phyloP scores from a whole-genome alignment of 768 basidiomycete genomes.

The Holtermannia corniformis region DNA sequence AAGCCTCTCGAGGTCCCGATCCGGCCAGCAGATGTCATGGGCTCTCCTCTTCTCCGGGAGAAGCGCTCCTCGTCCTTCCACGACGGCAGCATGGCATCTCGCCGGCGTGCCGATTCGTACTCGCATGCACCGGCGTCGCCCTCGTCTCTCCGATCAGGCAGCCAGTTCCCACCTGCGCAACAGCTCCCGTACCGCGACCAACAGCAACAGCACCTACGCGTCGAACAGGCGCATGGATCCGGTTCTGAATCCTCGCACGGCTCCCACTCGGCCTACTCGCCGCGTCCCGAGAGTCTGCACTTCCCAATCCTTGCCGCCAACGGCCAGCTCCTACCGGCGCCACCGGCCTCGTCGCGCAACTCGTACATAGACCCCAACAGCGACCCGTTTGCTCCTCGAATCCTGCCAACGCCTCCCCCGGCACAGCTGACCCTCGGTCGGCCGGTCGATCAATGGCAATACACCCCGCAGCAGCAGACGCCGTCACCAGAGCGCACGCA shows the following conservation, averaged over 20 bases:
- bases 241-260: neutral
- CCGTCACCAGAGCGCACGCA: neutral
- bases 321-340: conserved; percentile 27
- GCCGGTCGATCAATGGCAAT: neutral
- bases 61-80: neutral
- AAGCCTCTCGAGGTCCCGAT: neutral
- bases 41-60: neutral
- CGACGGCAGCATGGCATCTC: neutral
- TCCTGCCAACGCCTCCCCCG: conserved; percentile 16
- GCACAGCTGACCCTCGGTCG: neutral
- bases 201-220: neutral
- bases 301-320: conserved; percentile 34
- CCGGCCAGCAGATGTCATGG: neutral
- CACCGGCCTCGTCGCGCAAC: conserved; percentile 19
- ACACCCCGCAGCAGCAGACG: neutral
- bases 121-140: neutral
- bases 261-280: conserved; percentile 17
- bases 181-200: neutral
- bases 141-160: neutral
- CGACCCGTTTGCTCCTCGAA: conserved; percentile 1
- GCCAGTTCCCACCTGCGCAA: neutral
- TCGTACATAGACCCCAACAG: conserved; percentile 5
- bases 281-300: conserved; percentile 21
- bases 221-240: neutral
- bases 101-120: neutral